Percentiles rank a stretch among this genome's conserved stretches.
phyloP scores from a whole-genome alignment of 202 grass and related monocot genomes.

The Cymbopogon flexuosus region DNA sequence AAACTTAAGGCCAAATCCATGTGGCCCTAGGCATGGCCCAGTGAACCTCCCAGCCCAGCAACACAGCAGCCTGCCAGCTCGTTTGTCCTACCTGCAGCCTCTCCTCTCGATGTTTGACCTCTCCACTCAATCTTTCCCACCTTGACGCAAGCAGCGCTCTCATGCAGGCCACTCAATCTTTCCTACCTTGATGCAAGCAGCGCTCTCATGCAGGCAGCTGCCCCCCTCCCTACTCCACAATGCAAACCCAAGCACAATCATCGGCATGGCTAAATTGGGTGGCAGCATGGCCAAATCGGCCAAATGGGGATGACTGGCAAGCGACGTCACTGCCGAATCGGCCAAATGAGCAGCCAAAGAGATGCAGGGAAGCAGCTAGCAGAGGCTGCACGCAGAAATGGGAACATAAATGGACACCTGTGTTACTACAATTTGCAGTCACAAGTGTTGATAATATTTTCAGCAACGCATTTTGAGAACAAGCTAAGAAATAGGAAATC shows the following conservation, averaged over 20 bases:
- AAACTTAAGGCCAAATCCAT: neutral
- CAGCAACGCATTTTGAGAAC: neutral
- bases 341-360: neutral
- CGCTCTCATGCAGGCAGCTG: too few relatives aligned
- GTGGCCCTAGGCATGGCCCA: neutral
- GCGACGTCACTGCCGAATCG: neutral
- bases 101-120: neutral
- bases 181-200: too few relatives aligned
- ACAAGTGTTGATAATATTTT: neutral
- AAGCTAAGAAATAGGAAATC: neutral
- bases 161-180: neutral
- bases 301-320: neutral
- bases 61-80: neutral
- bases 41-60: neutral
- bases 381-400: neutral
- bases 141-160: neutral
- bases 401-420: neutral
- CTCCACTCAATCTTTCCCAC: neutral
- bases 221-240: neutral
- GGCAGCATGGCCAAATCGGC: neutral
- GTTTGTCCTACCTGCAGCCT: neutral
- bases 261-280: neutral
- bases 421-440: neutral
- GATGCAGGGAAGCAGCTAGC: neutral
- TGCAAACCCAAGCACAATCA: neutral